Evolutionary conservation across 176 grass and related monocot species (phyloP).

Genomic region (Hyparrhenia diplandra): DNA sequence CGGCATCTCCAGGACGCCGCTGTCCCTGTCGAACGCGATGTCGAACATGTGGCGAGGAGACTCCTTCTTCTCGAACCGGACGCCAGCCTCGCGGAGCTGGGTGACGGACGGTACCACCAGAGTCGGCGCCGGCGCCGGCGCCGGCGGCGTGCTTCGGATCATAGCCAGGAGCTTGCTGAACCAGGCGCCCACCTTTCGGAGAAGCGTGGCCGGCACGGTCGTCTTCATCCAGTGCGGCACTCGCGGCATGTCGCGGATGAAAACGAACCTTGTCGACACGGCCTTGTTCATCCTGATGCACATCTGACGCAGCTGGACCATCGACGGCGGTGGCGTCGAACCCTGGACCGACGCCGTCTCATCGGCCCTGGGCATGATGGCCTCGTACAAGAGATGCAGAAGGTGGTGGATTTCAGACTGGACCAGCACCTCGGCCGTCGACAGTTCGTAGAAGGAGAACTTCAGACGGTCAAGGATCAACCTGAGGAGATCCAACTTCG

Average conservation of each 20-base stretch:
- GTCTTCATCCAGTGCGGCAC: neutral
- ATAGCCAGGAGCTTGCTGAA: neutral
- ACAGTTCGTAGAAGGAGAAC: neutral
- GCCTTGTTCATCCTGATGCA: neutral
- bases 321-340: too few relatives aligned
- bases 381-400: neutral
- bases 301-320: neutral
- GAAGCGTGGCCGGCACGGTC: neutral
- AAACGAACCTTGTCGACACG: too few relatives aligned
- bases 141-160: neutral
- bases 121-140: neutral
- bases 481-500: neutral
- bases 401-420: neutral
- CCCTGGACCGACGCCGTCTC: neutral
- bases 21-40: too few relatives aligned
- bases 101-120: neutral
- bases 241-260: too few relatives aligned
- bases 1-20: too few relatives aligned
- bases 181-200: neutral
- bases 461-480: neutral
- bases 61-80: neutral
- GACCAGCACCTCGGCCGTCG: too few relatives aligned
- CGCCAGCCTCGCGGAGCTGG: neutral
- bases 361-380: neutral
- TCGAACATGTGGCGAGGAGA: too few relatives aligned